Conservation (phyloP, 1,284 basidiomycete species). For the Ganoderma leucocontextum region DNA sequence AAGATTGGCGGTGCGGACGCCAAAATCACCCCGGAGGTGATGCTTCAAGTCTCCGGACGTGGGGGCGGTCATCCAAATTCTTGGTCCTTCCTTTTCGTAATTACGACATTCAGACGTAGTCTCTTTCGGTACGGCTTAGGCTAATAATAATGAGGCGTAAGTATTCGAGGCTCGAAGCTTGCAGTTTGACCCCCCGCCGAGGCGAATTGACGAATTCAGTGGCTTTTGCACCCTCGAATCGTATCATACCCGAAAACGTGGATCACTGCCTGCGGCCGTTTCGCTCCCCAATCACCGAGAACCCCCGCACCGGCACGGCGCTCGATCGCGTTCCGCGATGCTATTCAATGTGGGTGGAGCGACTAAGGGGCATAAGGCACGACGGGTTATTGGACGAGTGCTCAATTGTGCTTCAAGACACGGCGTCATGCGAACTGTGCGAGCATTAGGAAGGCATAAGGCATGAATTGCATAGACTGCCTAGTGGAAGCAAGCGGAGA, state of each 20-base stretch:
- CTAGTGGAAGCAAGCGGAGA: neutral
- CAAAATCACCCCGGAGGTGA: neutral
- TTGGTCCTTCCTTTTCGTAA: slow-evolving; percentile 8
- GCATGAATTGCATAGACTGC: slow-evolving; percentile 17
- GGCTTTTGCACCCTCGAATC: slow-evolving; percentile 27
- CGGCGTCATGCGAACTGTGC: neutral
- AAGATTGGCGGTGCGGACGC: neutral
- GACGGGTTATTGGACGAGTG: neutral
- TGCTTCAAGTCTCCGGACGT: neutral
- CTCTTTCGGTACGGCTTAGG: neutral
- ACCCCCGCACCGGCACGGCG: neutral
- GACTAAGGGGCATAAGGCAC: neutral
- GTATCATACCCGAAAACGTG: slow-evolving; percentile 28
- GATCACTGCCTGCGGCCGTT: slow-evolving; percentile 18
- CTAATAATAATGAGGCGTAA: neutral
- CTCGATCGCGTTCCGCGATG: neutral
- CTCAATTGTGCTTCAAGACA: neutral
- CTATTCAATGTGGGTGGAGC: neutral
- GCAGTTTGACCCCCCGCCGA: neutral
- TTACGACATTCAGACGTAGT: slow-evolving; percentile 14
- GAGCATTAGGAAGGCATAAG: slow-evolving; percentile 10
- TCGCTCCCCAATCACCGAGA: neutral
- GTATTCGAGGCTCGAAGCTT: neutral
- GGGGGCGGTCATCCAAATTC: neutral
- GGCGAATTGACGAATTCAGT: neutral